Evolutionary conservation across 108 stramenopile species (phyloP), one percentile per base, ranked within the genome.

Genomic region (Skeletonema costatum): DNA sequence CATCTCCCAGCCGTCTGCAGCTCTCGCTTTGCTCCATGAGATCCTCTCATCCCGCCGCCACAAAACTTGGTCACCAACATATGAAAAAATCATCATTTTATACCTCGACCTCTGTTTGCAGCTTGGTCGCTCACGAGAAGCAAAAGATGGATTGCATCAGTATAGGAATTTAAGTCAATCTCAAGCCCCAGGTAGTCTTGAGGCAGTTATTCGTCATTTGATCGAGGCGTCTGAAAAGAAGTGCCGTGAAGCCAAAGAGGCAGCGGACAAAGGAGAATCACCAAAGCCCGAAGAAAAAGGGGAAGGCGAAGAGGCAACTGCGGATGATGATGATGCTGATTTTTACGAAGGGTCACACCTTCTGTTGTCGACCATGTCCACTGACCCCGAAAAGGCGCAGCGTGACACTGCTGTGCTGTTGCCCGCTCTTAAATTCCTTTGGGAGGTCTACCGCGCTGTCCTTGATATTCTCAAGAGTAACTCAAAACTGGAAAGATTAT

Each of bases 131-230:
- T 83, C 92, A 8, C 82, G 89, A 42, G 94, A 95, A 77, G 98
- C 98, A 53, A 99, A 99, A 86, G 99, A 99, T 72, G 99, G 98
- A 5, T 81, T 99, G 60, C 97, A 99, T 69, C 98, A 99, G 82
- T 99, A 99, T 81, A 84, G 99, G 14, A 99, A 98, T 75, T 73
- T 99, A 66, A 85, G 86, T 29, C 96, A 97, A 80, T 76, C 89
- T 62, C 94, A 97, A 70, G 97, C 97, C 2, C 98, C 98, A 1
- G 94, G 93, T 12, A 93, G 93, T 70, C 80, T 99, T 50, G 98
- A 99, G 77, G 92, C 89, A 48, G 96, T 99, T 56, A 97, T 99
- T 60, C 88, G 88, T 19, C 89, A 98, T 75, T 80, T 99, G 56
- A 67, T 97, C 71, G 93, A 95, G 48, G 65, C 81, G 36, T 94